Evolutionary conservation across 1,139 yeast species (phyloP).

Genomic region (Candida tetrigidarum): DNA sequence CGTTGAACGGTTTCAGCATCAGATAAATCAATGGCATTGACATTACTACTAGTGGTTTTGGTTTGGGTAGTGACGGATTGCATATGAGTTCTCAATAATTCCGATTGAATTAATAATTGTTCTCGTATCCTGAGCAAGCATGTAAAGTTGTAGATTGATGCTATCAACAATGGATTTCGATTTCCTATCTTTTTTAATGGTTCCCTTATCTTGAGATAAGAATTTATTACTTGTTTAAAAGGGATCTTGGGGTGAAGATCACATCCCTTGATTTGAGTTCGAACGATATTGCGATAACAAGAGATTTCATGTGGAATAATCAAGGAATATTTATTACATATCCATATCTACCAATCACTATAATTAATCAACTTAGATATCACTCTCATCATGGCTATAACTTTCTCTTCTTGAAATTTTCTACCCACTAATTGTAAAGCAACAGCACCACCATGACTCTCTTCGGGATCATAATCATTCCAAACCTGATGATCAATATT

Average conservation of each 20-base stretch:
- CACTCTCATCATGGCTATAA: conserved; percentile 41
- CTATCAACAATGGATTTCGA: no score
- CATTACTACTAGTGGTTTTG: conserved; percentile 41
- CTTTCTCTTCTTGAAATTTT: conserved; percentile 66
- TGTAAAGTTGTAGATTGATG: not conserved
- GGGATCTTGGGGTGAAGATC: not conserved
- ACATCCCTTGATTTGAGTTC: not conserved
- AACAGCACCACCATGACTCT: conserved; percentile 67
- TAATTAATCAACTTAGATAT: conserved; percentile 24
- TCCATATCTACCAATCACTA: conserved; percentile 8
- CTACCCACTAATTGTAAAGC: conserved; percentile 65
- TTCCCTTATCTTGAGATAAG: not conserved
- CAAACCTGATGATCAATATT: conserved; percentile 24
- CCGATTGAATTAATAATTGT: no score
- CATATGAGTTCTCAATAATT: conserved; percentile 88
- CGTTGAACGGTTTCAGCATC: conserved; percentile 94
- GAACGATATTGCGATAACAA: not conserved
- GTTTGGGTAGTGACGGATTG: conserved; percentile 71
- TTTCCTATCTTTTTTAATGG: not conserved
- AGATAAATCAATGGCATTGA: conserved; percentile 73
- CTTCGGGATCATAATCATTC: conserved; percentile 54
- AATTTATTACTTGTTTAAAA: not conserved
- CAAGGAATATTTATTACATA: no score
- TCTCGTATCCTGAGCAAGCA: no score
- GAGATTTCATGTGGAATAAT: no score